These are phyloP conservation scores for Marasmius oreades DNA, from an alignment of 1,284 basidiomycete species.

Conservation along the genomic window DNA sequence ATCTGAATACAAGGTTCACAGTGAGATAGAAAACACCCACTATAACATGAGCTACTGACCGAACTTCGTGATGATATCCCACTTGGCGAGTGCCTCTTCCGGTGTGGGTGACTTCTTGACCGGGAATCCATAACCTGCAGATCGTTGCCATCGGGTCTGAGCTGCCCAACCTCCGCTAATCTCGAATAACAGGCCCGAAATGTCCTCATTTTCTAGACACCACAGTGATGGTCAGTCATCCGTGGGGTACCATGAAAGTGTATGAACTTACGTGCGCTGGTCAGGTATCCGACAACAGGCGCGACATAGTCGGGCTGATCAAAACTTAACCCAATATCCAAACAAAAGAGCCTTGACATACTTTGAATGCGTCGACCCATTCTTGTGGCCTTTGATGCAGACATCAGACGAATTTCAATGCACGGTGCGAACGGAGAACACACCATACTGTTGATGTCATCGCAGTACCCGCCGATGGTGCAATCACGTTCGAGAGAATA, in stretches of 20 bases:
- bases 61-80: slow-evolving; percentile 82
- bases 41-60: slow-evolving; percentile 40
- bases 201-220: slow-evolving; percentile 61
- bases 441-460: slow-evolving; percentile 88
- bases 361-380: slow-evolving; percentile 93
- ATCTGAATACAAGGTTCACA: slow-evolving; percentile 33
- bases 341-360: slow-evolving; percentile 19
- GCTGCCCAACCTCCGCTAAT: slow-evolving; percentile 92
- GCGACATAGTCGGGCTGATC: slow-evolving; percentile 86
- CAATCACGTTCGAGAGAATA: slow-evolving; percentile 86
- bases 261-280: slow-evolving; percentile 57
- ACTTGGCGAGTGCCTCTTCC: slow-evolving; percentile 77
- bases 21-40: background rate
- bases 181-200: slow-evolving; percentile 83
- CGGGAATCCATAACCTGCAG: slow-evolving; percentile 87
- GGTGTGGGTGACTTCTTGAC: slow-evolving; percentile 70
- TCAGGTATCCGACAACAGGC: slow-evolving; percentile 89
- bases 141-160: slow-evolving; percentile 90
- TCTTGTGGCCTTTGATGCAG: slow-evolving; percentile 69
- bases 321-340: background rate
- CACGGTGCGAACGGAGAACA: slow-evolving; percentile 8
- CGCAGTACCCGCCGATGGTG: slow-evolving; percentile 87
- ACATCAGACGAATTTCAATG: background rate
- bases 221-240: background rate
- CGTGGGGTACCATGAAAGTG: background rate